phyloP scores from a whole-genome alignment of 257 asterid species.

The Hygrophila difformis region DNA sequence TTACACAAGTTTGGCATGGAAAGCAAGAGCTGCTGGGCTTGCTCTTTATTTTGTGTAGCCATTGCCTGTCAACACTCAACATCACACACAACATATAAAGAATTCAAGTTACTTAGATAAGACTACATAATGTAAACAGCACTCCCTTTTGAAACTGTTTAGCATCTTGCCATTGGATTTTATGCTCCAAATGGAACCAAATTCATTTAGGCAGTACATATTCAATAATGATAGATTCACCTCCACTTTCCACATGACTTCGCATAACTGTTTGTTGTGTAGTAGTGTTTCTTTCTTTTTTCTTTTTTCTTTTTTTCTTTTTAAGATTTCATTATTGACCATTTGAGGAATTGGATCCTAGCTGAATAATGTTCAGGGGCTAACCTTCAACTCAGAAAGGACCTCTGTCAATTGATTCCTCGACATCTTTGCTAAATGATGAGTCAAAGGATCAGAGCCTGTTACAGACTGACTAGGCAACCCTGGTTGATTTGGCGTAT shows the following conservation, averaged over 20 bases:
- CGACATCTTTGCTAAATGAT: slow-evolving; percentile 79
- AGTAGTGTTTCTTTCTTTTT: no score
- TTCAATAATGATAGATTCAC: not conserved
- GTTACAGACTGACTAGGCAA: slow-evolving; percentile 29
- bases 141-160: not conserved
- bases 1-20: slow-evolving; percentile 62
- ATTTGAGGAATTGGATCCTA: no score
- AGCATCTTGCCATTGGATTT: not conserved
- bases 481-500: slow-evolving; percentile 34
- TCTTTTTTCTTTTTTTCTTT: no score
- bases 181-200: not conserved
- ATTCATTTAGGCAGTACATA: not conserved
- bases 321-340: no score
- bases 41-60: slow-evolving; percentile 80
- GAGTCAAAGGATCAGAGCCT: slow-evolving; percentile 74
- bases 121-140: not conserved
- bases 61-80: slow-evolving; percentile 45
- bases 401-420: slow-evolving; percentile 67
- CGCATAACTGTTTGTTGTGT: not conserved
- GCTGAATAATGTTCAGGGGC: slow-evolving; percentile 17
- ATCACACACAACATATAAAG: slow-evolving; percentile 13
- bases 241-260: not conserved
- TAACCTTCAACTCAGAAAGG: slow-evolving; percentile 67
- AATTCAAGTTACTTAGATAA: slow-evolving; percentile 2
- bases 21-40: slow-evolving; percentile 58